Percentiles rank a stretch among this genome's conserved stretches.
These are phyloP conservation scores for Arthrobotrys sinensis DNA, from an alignment of 2,329 filamentous ascomycete species.

Conservation along the genomic window DNA sequence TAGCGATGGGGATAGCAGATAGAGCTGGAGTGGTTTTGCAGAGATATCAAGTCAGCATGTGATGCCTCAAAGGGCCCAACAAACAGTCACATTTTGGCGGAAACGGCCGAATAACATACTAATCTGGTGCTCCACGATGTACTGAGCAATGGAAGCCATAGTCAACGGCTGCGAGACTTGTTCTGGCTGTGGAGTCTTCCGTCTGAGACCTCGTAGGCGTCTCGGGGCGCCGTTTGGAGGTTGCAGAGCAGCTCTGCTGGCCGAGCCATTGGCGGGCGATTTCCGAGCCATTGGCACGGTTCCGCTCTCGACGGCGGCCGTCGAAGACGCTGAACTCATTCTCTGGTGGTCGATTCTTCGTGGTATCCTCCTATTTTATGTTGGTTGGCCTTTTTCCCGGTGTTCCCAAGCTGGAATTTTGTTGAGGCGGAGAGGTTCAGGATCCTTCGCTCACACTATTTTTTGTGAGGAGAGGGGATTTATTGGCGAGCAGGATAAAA, in stretches of 20 bases:
- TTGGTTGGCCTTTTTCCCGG: neutral
- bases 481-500: conserved; percentile 29
- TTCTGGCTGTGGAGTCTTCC: conserved; percentile 50
- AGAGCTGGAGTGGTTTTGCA: conserved; percentile 74
- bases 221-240: conserved; percentile 42
- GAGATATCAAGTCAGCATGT: conserved; percentile 32
- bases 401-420: conserved; percentile 16
- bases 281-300: conserved; percentile 53
- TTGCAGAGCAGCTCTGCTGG: conserved; percentile 42
- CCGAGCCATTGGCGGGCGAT: conserved; percentile 35
- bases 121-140: conserved; percentile 68
- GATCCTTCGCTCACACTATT: conserved; percentile 24
- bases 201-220: conserved; percentile 40
- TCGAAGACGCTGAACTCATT: conserved; percentile 52
- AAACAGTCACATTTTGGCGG: neutral
- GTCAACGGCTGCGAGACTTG: conserved; percentile 39
- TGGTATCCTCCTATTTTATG: conserved; percentile 15
- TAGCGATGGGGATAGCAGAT: conserved; percentile 85
- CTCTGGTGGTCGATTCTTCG: conserved; percentile 15
- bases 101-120: conserved; percentile 63
- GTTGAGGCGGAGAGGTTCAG: conserved; percentile 50
- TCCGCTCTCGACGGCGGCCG: conserved; percentile 36
- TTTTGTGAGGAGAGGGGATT: conserved; percentile 38
- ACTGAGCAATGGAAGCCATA: conserved; percentile 61
- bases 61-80: neutral